Evolutionary conservation across 139 green algal genomes (phyloP).

Genomic region (Coelastrella sp.): DNA sequence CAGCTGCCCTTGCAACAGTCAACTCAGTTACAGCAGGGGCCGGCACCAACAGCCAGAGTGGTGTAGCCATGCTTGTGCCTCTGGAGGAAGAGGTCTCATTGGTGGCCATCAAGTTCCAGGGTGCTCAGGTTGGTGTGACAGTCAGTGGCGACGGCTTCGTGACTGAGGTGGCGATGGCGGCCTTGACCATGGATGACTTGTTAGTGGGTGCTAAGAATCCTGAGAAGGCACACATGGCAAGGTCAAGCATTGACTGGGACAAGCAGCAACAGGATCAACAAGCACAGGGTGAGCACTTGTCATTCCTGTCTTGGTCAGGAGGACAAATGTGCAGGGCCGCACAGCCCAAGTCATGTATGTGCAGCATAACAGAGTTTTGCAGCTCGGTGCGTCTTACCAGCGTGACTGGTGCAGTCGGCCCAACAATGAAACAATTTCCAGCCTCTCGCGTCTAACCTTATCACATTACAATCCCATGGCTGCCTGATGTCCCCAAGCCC

Average conservation of each 20-base stretch:
- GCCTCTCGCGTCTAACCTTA: too few species aligned
- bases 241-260: slow-evolving; percentile 37
- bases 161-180: slow-evolving; percentile 50
- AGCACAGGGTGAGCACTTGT: background rate
- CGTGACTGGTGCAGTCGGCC: too few species aligned
- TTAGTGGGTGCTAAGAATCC: slow-evolving; percentile 39
- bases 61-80: slow-evolving; percentile 55
- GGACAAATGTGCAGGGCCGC: too few species aligned
- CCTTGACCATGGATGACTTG: slow-evolving; percentile 45
- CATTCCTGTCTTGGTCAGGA: too few species aligned
- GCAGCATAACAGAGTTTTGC: too few species aligned
- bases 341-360: too few species aligned
- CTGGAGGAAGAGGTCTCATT: slow-evolving; percentile 75
- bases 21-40: background rate
- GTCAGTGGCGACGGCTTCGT: slow-evolving; percentile 57
- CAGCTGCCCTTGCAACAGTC: slow-evolving; percentile 4
- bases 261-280: slow-evolving; percentile 27
- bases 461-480: too few species aligned
- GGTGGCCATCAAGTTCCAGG: slow-evolving; percentile 58
- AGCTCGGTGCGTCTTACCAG: too few species aligned
- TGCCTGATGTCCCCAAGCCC: too few species aligned
- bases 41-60: background rate
- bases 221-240: slow-evolving; percentile 31
- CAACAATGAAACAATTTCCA: too few species aligned
- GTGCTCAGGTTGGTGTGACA: slow-evolving; percentile 44